Evolutionary conservation across 306 rosid species (phyloP).

Genomic region (Hylodesmum podocarpum): DNA sequence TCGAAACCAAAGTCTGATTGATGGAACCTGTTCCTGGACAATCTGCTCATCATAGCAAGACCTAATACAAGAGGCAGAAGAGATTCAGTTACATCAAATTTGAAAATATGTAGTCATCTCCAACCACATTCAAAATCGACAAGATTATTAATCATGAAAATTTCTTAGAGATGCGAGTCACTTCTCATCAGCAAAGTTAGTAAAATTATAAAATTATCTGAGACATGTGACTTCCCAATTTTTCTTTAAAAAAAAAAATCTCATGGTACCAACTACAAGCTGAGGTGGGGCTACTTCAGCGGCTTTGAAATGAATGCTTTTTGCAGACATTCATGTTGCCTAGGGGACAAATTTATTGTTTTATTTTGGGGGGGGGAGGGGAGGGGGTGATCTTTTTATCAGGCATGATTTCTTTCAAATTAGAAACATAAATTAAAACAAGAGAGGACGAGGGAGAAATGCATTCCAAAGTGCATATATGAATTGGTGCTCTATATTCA

Average conservation of each 20-base stretch:
- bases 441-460: neutral
- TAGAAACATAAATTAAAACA: neutral
- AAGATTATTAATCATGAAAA: neutral
- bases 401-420: neutral
- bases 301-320: constrained; percentile 3
- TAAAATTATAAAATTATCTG: constrained; percentile 7
- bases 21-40: constrained; percentile 64
- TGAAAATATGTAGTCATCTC: neutral
- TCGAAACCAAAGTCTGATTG: constrained; percentile 54
- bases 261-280: neutral
- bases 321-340: neutral
- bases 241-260: neutral
- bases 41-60: constrained; percentile 76
- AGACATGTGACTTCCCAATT: neutral
- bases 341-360: neutral
- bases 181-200: neutral
- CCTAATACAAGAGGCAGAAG: constrained; percentile 45
- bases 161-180: neutral
- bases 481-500: neutral
- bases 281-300: neutral
- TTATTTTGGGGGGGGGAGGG: too few species aligned
- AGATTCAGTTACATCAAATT: neutral
- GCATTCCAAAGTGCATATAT: neutral
- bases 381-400: neutral
- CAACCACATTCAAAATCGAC: neutral